Evolutionary conservation across 2,329 filamentous ascomycete species (phyloP), one percentile per base, ranked within the genome.

Genomic region (Colletotrichum siamense): DNA sequence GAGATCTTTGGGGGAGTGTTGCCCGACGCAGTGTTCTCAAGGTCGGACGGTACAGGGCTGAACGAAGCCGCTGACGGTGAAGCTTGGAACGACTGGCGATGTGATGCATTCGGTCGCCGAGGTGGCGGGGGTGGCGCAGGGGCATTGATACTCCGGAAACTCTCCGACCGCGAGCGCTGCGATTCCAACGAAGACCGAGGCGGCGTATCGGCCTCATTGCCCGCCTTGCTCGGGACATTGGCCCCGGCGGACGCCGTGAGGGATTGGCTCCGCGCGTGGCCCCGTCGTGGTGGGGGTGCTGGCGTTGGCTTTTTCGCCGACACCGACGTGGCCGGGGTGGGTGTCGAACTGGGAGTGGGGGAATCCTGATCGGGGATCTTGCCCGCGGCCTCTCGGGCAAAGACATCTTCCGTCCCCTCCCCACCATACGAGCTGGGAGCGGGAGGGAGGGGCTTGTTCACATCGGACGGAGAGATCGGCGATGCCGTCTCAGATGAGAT

Each of bases 391-490:
- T 91, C 89, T 55, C 85, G 87, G 77, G 91, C 89, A 76, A 91
- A 91, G 24, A 89, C 84, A 44, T 88, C 90, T 74, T 91, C 89
- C 24, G 83, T 79, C 44, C 86, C 87, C 66, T 90, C 88, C 28
- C 90, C 87, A 77, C 84, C 87, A 49, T 85, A 86, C 44, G 87
- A 86, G 13, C 82, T 79, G 3, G 91, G 90, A 6, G 89, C 86
- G 2, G 88, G 88, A 3, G 93, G 92, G 15, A 94, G 87, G 5
- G 92, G 91, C 79, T 94, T 94, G 82, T 92, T 92, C 32, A 91
- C 82, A 78, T 93, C 89, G 8, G 89, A 89, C 8, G 84, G 81
- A 16, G 85, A 84, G 18, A 80, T 80, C 63, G 82, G 77, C n/a
- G 80, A 77, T 39, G 71, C 71, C 7, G 80, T 77, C 49, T 75